Conservation (phyloP, 2,329 filamentous ascomycete genomes). For the Chaetomiaceae sp. region DNA sequence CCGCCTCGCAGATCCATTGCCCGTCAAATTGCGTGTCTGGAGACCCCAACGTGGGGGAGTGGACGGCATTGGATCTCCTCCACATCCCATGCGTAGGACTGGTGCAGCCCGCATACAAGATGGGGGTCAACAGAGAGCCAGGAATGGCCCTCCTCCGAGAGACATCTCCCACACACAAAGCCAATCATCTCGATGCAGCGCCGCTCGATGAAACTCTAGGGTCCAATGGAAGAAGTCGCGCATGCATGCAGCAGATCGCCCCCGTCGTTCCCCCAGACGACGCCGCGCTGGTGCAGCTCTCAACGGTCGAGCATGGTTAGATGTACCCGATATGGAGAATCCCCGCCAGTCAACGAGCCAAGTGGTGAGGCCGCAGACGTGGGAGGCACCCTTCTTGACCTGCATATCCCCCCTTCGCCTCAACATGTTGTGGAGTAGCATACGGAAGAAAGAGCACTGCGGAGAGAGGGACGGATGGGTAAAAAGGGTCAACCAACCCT, state of each 20-base stretch:
- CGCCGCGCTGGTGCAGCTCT: not conserved
- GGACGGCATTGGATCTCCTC: not conserved
- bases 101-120: not conserved
- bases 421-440: too few species aligned
- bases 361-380: too few species aligned
- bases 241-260: conserved; percentile 10
- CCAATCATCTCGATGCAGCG: conserved; percentile 5
- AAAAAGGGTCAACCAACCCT: too few species aligned
- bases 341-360: too few species aligned
- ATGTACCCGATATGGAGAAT: too few species aligned
- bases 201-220: conserved; percentile 1
- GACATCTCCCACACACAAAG: not conserved
- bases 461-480: too few species aligned
- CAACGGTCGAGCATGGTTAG: not conserved
- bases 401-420: too few species aligned
- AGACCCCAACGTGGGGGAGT: not conserved
- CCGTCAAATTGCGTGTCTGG: not conserved
- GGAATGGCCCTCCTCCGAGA: not conserved
- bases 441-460: too few species aligned
- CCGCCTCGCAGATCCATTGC: not conserved
- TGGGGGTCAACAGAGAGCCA: not conserved
- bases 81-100: not conserved
- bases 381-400: too few species aligned
- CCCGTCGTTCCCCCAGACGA: not conserved
- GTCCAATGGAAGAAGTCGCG: conserved; percentile 11